These are phyloP conservation scores for Malassezia japonica DNA, from an alignment of 1,284 basidiomycete species.

Conservation along the genomic window DNA sequence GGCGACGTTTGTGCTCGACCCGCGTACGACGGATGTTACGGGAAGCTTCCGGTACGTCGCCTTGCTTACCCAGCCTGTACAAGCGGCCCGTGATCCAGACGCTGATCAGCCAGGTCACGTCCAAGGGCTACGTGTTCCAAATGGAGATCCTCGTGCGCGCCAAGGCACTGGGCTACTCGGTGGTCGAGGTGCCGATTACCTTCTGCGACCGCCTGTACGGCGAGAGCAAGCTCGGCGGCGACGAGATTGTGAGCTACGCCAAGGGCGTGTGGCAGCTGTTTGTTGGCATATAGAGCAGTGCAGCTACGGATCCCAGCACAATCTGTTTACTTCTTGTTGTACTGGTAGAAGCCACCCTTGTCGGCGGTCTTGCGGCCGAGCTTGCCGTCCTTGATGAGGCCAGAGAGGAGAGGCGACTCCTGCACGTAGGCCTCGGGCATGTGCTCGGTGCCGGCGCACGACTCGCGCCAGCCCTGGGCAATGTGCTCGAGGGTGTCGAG, in stretches of 20 bases:
- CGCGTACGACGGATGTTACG: slow-evolving; percentile 32
- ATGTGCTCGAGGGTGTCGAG: slow-evolving; percentile 52
- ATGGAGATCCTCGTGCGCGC: slow-evolving; percentile 95
- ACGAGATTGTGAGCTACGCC: slow-evolving; percentile 77
- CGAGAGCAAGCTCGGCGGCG: slow-evolving; percentile 77
- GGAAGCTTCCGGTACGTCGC: slow-evolving; percentile 27
- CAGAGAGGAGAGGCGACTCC: slow-evolving; percentile 51
- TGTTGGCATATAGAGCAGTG: slow-evolving; percentile 8
- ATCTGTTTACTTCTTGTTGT: slow-evolving; percentile 18
- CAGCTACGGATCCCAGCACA: neutral
- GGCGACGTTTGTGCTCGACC: slow-evolving; percentile 27
- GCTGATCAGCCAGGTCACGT: slow-evolving; percentile 71
- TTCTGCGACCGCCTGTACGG: slow-evolving; percentile 87
- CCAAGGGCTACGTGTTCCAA: slow-evolving; percentile 86
- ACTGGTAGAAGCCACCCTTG: slow-evolving; percentile 51
- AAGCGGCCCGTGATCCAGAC: slow-evolving; percentile 64
- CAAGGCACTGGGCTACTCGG: slow-evolving; percentile 65
- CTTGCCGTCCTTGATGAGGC: slow-evolving; percentile 54
- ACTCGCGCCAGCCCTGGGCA: slow-evolving; percentile 54
- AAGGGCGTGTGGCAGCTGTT: slow-evolving; percentile 76
- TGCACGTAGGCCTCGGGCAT: slow-evolving; percentile 52
- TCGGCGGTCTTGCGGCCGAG: slow-evolving; percentile 54
- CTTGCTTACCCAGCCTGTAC: slow-evolving; percentile 59
- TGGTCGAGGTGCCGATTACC: slow-evolving; percentile 83
- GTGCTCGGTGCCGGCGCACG: slow-evolving; percentile 49